Conservation (phyloP, 2,329 filamentous ascomycete species). For the Pezicula radicicola region DNA sequence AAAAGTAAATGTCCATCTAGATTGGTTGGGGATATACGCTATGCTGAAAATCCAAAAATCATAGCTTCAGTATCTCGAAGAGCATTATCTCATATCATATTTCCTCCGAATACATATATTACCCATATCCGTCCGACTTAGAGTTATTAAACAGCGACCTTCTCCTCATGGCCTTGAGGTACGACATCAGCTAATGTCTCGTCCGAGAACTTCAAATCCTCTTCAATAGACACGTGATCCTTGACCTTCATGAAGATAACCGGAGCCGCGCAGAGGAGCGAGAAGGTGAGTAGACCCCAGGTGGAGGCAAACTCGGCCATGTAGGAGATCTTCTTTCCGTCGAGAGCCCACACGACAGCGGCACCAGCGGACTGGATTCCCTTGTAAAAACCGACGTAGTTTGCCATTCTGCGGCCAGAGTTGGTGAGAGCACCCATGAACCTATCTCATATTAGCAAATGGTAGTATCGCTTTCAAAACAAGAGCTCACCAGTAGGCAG, state of each 20-base stretch:
- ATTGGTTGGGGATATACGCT: too few relatives aligned
- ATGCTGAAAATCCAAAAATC: too few relatives aligned
- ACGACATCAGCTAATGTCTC: constrained; percentile 73
- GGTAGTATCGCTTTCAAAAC: neutral
- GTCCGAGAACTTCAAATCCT: constrained; percentile 82
- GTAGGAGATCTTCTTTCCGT: constrained; percentile 59
- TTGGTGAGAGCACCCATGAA: constrained; percentile 93
- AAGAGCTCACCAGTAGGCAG: constrained; percentile 72
- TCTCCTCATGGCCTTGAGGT: constrained; percentile 12
- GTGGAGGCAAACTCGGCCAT: constrained; percentile 70
- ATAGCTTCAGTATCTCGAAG: too few relatives aligned
- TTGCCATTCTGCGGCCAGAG: constrained; percentile 86
- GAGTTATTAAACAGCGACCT: neutral
- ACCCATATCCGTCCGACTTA: too few relatives aligned
- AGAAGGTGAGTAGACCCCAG: constrained; percentile 75
- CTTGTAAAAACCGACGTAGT: constrained; percentile 90
- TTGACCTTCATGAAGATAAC: constrained; percentile 77
- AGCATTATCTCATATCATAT: too few relatives aligned
- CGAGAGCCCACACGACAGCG: constrained; percentile 72
- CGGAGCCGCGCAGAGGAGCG: constrained; percentile 73
- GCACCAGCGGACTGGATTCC: constrained; percentile 85
- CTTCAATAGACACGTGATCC: constrained; percentile 76
- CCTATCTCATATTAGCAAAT: constrained; percentile 38
- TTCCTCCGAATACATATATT: too few relatives aligned
- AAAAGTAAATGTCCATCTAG: too few relatives aligned